A percentile compares a stretch with the other conserved stretches of the same genome.
phyloP scores from a whole-genome alignment of 768 basidiomycete species.

The Basidioascus undulatus region DNA sequence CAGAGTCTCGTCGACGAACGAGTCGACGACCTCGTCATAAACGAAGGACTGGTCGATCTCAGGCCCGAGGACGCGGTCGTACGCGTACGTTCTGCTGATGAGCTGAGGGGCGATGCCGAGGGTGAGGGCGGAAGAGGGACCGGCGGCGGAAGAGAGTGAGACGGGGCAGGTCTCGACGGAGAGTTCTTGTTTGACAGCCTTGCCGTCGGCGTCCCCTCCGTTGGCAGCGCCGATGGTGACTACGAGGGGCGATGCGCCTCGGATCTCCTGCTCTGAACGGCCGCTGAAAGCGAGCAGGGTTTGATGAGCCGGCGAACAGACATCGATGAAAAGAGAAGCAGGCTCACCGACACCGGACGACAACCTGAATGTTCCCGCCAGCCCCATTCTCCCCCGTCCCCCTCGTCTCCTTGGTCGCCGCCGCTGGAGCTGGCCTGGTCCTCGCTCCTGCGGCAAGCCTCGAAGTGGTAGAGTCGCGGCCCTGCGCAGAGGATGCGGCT shows the following conservation, averaged over 20 bases:
- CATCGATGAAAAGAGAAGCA: background rate
- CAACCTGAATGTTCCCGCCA: slow-evolving; percentile 79
- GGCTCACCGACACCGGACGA: slow-evolving; percentile 55
- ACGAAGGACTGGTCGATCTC: slow-evolving; percentile 88
- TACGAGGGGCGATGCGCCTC: slow-evolving; percentile 69
- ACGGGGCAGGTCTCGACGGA: slow-evolving; percentile 43
- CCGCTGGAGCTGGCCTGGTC: no score
- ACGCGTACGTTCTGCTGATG: slow-evolving; percentile 48
- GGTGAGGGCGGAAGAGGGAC: slow-evolving; percentile 25
- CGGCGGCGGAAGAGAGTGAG: slow-evolving; percentile 3
- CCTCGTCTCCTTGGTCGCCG: background rate
- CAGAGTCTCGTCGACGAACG: slow-evolving; percentile 81
- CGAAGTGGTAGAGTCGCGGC: no score
- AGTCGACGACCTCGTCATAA: slow-evolving; percentile 77
- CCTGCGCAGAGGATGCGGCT: no score
- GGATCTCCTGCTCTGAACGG: slow-evolving; percentile 61
- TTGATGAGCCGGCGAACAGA: background rate
- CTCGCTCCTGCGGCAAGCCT: no score
- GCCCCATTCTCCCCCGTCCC: slow-evolving; percentile 17
- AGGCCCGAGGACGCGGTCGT: slow-evolving; percentile 87
- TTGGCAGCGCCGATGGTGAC: slow-evolving; percentile 53
- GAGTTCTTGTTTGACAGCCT: no score
- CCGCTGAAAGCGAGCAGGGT: slow-evolving; percentile 12
- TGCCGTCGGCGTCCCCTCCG: no score
- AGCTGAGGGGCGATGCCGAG: slow-evolving; percentile 47